phyloP scores from a whole-genome alignment of 306 rosid genomes.

The Casuarina cunninghamiana region DNA sequence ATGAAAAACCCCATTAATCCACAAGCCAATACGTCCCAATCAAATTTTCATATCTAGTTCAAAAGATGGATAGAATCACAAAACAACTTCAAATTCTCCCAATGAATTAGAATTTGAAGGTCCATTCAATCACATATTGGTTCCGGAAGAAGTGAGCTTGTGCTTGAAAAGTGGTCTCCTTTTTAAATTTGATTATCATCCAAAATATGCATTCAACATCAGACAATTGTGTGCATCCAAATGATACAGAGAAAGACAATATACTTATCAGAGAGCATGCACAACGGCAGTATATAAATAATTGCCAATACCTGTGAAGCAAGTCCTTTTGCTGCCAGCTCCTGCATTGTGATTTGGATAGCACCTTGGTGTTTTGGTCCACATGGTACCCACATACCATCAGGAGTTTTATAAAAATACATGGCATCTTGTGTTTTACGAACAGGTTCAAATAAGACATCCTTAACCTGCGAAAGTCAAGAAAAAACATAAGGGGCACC shows the following conservation, averaged over 20 bases:
- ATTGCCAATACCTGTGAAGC: conserved; percentile 72
- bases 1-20: neutral
- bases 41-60: neutral
- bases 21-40: neutral
- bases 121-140: neutral
- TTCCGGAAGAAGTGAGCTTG: neutral
- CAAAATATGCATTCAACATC: neutral
- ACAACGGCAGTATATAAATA: conserved; percentile 15
- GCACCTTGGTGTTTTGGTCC: conserved; percentile 86
- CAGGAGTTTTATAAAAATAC: conserved; percentile 66
- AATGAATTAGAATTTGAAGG: neutral
- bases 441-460: conserved; percentile 97
- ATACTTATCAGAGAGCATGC: neutral
- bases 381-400: conserved; percentile 85
- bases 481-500: neutral
- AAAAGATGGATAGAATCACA: neutral
- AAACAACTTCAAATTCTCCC: neutral
- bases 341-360: conserved; percentile 79
- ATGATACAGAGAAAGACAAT: neutral
- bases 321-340: conserved; percentile 75
- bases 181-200: neutral
- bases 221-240: neutral
- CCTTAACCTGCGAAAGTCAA: conserved; percentile 69
- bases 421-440: conserved; percentile 99
- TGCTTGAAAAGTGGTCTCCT: neutral